Conservation (phyloP, 2,329 filamentous ascomycete genomes). For the Colletotrichum tamarilloi region DNA sequence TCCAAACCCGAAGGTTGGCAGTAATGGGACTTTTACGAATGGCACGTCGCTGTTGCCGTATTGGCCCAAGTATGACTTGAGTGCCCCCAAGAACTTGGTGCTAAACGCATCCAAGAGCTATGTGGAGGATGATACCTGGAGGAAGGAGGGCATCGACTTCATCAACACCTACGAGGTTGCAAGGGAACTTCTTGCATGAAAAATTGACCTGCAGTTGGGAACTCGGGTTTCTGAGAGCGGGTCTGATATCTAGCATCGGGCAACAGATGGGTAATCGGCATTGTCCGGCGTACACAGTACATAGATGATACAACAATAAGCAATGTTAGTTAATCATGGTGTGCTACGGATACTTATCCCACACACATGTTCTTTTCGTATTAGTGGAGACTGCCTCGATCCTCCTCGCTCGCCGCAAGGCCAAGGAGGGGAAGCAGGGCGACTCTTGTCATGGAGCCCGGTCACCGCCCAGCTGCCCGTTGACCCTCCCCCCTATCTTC, state of each 20-base stretch:
- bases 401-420: neutral
- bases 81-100: slow-evolving; percentile 55
- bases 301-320: neutral
- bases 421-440: neutral
- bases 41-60: slow-evolving; percentile 43
- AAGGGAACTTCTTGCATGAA: slow-evolving; percentile 47
- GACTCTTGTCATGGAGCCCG: neutral
- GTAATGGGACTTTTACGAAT: slow-evolving; percentile 7
- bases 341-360: neutral
- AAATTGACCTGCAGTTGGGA: neutral
- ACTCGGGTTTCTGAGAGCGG: too few relatives aligned
- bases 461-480: slow-evolving; percentile 8
- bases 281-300: neutral
- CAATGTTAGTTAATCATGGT: neutral
- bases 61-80: slow-evolving; percentile 55
- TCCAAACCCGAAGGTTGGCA: slow-evolving; percentile 48
- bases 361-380: too few relatives aligned
- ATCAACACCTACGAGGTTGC: slow-evolving; percentile 52
- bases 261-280: neutral
- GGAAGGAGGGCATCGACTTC: slow-evolving; percentile 57
- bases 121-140: slow-evolving; percentile 59
- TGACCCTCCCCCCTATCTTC: neutral
- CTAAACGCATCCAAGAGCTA: slow-evolving; percentile 55
- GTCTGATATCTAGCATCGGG: neutral
- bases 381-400: neutral